These are phyloP conservation scores for Teratosphaeriaceae sp. DNA, from an alignment of 2,329 filamentous ascomycete genomes.

Conservation along the genomic window DNA sequence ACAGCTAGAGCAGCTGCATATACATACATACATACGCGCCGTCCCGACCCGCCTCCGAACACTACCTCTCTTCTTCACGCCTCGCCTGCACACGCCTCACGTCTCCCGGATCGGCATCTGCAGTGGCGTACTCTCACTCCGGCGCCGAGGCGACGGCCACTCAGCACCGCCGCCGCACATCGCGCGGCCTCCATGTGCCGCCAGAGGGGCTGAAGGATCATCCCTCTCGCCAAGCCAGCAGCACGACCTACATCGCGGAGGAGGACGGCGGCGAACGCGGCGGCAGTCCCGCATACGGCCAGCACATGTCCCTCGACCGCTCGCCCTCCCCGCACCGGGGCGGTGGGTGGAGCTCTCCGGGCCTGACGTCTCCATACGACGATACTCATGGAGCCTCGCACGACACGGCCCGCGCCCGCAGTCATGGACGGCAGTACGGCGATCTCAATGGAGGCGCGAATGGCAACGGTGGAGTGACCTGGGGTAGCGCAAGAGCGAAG, in stretches of 20 bases:
- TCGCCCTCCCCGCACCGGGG: slow-evolving; percentile 79
- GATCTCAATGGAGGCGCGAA: slow-evolving; percentile 47
- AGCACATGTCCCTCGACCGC: slow-evolving; percentile 71
- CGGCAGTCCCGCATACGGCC: slow-evolving; percentile 1
- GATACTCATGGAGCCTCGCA: slow-evolving; percentile 26
- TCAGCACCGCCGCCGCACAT: slow-evolving; percentile 15
- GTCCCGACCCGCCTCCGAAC: background rate
- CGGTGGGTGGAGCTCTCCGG: slow-evolving; percentile 78
- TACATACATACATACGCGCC: background rate
- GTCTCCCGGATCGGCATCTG: background rate
- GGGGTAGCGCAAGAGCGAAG: slow-evolving; percentile 75
- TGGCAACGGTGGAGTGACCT: slow-evolving; percentile 53
- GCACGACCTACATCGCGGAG: slow-evolving; percentile 18
- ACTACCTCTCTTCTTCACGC: background rate
- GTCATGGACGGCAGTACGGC: slow-evolving; percentile 28
- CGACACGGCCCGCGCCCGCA: background rate
- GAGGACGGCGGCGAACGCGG: slow-evolving; percentile 13
- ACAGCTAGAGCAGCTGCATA: background rate
- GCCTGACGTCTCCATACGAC: slow-evolving; percentile 59
- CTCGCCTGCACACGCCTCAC: background rate
- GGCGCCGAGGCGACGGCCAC: slow-evolving; percentile 7
- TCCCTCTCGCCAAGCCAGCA: background rate
- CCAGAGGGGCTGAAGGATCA: slow-evolving; percentile 5
- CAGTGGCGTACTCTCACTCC: slow-evolving; percentile 10
- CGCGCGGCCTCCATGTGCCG: slow-evolving; percentile 14